These are phyloP conservation scores for Brettanomyces anomalus DNA, from an alignment of 805 yeast species.

Conservation along the genomic window DNA sequence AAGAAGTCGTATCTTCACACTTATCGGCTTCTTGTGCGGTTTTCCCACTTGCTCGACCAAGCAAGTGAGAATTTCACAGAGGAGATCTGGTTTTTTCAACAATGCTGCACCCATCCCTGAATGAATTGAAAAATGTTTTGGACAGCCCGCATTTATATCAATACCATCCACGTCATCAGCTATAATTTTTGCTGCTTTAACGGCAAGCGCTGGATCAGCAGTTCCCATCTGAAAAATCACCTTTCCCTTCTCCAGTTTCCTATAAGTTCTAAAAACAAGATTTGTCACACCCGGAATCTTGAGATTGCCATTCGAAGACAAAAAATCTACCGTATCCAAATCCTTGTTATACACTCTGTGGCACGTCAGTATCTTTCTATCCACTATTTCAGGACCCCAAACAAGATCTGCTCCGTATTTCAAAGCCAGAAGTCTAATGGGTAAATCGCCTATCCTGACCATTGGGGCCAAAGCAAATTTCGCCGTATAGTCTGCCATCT, in stretches of 20 bases:
- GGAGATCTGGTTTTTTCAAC: constrained; percentile 67
- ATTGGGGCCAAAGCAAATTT: constrained; percentile 88
- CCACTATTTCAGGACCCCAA: constrained; percentile 94
- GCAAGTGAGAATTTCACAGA: constrained; percentile 57
- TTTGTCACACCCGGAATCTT: constrained; percentile 39
- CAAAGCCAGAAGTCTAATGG: constrained; percentile 73
- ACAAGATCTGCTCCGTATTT: constrained; percentile 88
- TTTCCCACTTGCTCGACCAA: constrained; percentile 75
- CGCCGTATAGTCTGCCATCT: constrained; percentile 62
- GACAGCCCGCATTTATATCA: constrained; percentile 95
- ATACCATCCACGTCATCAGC: constrained; percentile 86
- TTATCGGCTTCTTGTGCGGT: constrained; percentile 70
- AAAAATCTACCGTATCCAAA: constrained; percentile 53
- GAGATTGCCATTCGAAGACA: constrained; percentile 31
- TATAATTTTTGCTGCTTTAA: constrained; percentile 74
- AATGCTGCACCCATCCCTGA: constrained; percentile 98
- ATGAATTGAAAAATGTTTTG: constrained; percentile 90
- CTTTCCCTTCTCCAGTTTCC: constrained; percentile 50
- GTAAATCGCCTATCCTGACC: constrained; percentile 95
- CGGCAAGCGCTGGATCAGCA: constrained; percentile 75
- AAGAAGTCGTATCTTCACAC: constrained; percentile 81
- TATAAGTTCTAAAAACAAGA: constrained; percentile 61
- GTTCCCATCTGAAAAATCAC: constrained; percentile 90
- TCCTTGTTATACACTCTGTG: constrained; percentile 49
- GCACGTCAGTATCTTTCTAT: constrained; percentile 70